Base-by-base conservation (phyloP, 257 asterid species). In the Solanum sparsipilum region DNA sequence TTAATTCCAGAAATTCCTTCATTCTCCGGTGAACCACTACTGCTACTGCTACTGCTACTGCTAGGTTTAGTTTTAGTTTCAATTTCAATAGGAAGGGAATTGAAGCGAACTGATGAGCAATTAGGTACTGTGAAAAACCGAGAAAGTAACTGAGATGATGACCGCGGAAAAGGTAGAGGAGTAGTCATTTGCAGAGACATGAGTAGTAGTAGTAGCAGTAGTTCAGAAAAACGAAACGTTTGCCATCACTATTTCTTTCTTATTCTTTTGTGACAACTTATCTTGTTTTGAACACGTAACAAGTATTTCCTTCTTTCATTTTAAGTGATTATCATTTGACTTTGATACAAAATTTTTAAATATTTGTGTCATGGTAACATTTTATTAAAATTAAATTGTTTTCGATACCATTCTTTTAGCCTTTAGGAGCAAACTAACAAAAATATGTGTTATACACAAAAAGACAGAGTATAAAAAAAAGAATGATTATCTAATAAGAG, bases 1-100 rank as follows among this genome's bases (percentile, higher is more conserved):
- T 93, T 89, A 86, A 96, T 92, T 63, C 31, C 31, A 63, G 15
- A 63, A 63, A 63, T 23, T 23, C 71, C 71, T 63, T 23, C 71
- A 23, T 82, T 87, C 67, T 23, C 87, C 29, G 84, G 78, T 56
- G 21, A 72, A 20, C 67, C 81, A 5, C 56, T 71, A 83, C 60
- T 87, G 25, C 79, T 81, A 31, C 32, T 31, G 32, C 32, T 31
- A 36, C 39, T 29, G 21, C 35, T 16, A 83, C 63, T 87, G 15
- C 81, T 79, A 48, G 52, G 44, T 39, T 39, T 85, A 9, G 88
- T 25, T 27, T 74, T 81, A 29, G 25, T 21, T 23, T 84, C 31
- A 21, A 23, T 16, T 23, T 84, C 31, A 21, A 23, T 16, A 18
- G 82, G 88, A 58, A 85, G 87, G 15, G 29, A 67, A 70, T 86